Base-by-base conservation (phyloP, 1,139 yeast species). In the Blastobotrys illinoisensis region DNA sequence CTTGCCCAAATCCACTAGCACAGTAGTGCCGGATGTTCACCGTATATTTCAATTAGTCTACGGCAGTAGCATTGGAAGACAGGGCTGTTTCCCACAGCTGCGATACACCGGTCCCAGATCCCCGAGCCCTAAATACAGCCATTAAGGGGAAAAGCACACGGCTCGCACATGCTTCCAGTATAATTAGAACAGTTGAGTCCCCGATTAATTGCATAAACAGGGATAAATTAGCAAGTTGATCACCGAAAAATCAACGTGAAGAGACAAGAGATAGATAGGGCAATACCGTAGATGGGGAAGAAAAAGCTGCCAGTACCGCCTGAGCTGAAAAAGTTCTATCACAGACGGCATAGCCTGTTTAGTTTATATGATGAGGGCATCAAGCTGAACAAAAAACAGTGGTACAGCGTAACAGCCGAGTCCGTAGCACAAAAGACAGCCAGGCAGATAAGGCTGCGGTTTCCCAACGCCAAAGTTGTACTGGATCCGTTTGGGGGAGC, bases 351-450 rank as follows among this genome's bases (percentile, higher is more conserved):
- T 65, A 63, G 67, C 19, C 70, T 88, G 40, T 89, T 88, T 67
- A 70, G 79, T 9, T 73, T 70, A 57, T 87, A 74, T 64, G 88
- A 86, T 61, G 80, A 84, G 4, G 96, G 97, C 0, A 76, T 90
- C 11, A 76, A 78, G 61, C 74, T 95, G 74, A 86, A 87, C 1
- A 75, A 82, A 11, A 95, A 86, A 63, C 77, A 90, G 56, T 89
- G 97, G 96, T 93, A 78, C 68, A 86, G 96, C 55, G 97, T 90
- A 3, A 93, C 99, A 0, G 95, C 97, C 0, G 99, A 93, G 66
- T 64, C 70, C 1, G 72, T 88, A 4, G 95, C 96, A 0, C 70
- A 73, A 23, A 64, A 59, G 5, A 71, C 82, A 0, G 91, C 97
- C 0, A 74, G 76, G 50, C 77, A 85, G 56, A 71, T 85, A 20